phyloP scores from a whole-genome alignment of 352 stramenopile species.

The Peronospora destructor region DNA sequence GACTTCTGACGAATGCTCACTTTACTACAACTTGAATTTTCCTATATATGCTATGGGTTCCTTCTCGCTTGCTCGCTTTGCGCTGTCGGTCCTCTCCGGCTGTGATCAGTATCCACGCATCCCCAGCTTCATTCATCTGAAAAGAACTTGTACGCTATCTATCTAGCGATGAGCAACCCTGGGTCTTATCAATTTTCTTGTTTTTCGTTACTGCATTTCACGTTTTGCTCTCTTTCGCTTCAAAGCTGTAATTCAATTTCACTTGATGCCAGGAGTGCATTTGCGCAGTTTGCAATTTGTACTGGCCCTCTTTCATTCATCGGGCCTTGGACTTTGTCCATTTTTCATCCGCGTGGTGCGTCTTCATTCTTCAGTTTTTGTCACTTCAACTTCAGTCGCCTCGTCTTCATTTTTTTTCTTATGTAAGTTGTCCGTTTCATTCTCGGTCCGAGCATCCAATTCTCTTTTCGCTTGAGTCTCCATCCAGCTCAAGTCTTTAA shows the following conservation, averaged over 20 bases:
- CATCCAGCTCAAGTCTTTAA: constrained; percentile 30
- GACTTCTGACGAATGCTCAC: constrained; percentile 31
- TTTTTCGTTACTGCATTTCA: constrained; percentile 32
- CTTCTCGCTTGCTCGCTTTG: constrained; percentile 9
- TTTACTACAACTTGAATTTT: constrained; percentile 42
- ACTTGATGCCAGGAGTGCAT: constrained; percentile 20
- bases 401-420: constrained; percentile 28
- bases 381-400: constrained; percentile 32
- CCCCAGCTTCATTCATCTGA: constrained; percentile 8
- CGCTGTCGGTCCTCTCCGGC: constrained; percentile 8
- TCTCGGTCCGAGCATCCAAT: constrained; percentile 23
- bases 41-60: constrained; percentile 26
- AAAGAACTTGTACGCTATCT: constrained; percentile 15
- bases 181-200: constrained; percentile 29
- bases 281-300: constrained; percentile 32
- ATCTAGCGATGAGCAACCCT: constrained; percentile 16
- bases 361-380: constrained; percentile 26
- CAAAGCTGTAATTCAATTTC: constrained; percentile 44
- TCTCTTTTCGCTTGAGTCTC: constrained; percentile 30
- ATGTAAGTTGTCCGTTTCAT: constrained; percentile 21
- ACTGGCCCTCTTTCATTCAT: constrained; percentile 29
- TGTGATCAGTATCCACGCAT: constrained; percentile 6
- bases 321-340: constrained; percentile 21
- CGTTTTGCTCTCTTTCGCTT: constrained; percentile 29
- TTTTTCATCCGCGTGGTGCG: constrained; percentile 24